phyloP scores from a whole-genome alignment of 768 basidiomycete species.

The Tephrocybe sp. region DNA sequence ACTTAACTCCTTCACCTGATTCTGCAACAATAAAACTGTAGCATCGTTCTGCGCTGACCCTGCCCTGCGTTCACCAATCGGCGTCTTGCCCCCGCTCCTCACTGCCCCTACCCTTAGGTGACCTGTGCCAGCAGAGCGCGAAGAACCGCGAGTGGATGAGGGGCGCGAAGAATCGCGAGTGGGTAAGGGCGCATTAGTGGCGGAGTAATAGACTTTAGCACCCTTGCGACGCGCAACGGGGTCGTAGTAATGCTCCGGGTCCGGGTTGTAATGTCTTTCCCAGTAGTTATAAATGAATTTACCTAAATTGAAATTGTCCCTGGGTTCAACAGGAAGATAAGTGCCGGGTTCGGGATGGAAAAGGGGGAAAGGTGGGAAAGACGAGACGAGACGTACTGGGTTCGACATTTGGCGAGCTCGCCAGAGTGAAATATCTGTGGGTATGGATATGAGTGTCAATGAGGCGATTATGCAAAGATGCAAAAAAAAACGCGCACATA shows the following conservation, averaged over 20 bases:
- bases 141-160: neutral
- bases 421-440: constrained; percentile 94
- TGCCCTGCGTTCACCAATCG: constrained; percentile 64
- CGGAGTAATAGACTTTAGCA: constrained; percentile 70
- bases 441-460: constrained; percentile 8
- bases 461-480: neutral
- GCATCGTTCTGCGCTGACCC: constrained; percentile 68
- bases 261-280: constrained; percentile 91
- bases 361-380: neutral
- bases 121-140: constrained; percentile 18
- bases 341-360: neutral
- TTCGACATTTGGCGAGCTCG: constrained; percentile 94
- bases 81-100: constrained; percentile 70
- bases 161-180: constrained; percentile 27
- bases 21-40: constrained; percentile 62
- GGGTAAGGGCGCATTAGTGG: constrained; percentile 70
- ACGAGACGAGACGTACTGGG: constrained; percentile 70
- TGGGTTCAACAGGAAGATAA: constrained; percentile 21
- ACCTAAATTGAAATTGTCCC: constrained; percentile 97
- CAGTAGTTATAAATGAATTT: constrained; percentile 98
- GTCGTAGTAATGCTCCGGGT: constrained; percentile 84
- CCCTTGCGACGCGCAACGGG: constrained; percentile 79
- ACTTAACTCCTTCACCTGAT: constrained; percentile 80
- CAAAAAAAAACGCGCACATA: constrained; percentile 56
- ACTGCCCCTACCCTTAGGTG: constrained; percentile 19